Evolutionary conservation across 129 eudicot species (phyloP), one percentile per base, ranked within the genome.

Genomic region (Gnaphalium uliginosum): DNA sequence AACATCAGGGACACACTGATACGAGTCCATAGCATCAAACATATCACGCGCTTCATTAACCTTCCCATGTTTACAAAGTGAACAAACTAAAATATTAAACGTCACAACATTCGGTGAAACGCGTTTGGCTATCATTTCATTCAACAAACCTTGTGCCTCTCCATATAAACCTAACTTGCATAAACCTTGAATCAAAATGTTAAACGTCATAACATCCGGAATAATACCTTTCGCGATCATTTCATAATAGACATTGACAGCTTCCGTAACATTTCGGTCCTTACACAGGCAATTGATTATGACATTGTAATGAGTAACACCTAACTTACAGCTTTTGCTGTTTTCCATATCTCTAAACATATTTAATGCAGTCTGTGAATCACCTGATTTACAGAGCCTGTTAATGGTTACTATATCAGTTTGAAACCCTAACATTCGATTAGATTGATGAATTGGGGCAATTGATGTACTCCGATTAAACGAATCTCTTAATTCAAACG

Each of bases 311-410:
- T 64, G 69, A 0, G 46, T n/a, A 26, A 13, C 35, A 3, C 61
- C 60, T 14, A 59, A 62, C 33, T 56, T 73, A 66, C 51, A 80
- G 3, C 3, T 58, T 6, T 73, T 32, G 21, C 22, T 26, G 25
- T 65, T 27, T 75, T 75, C 68, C 76, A 74, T 68, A 70, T 81
- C 72, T 61, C 15, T 61, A 29, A 61, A 68, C 67, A 68, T 23
- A 68, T 54, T 4, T 46, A 60, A 67, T 30, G 84, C 84, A 70
- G 72, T 60, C 61, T 22, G 71, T 2, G 50, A 69, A 43, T 69
- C 66, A 22, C 84, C 84, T 27, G 76, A 75, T 35, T 63, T 81
- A 48, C 81, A 81, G 35, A 75, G 76, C 62, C 76, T 71, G 71
- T 78, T 78, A 50, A 78, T 43, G 54, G 72, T 29, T 50, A 50